Evolutionary conservation across 169 alveolate genomes (phyloP), one percentile per base, ranked within the genome.

Genomic region (Amoebophrya sp.): DNA sequence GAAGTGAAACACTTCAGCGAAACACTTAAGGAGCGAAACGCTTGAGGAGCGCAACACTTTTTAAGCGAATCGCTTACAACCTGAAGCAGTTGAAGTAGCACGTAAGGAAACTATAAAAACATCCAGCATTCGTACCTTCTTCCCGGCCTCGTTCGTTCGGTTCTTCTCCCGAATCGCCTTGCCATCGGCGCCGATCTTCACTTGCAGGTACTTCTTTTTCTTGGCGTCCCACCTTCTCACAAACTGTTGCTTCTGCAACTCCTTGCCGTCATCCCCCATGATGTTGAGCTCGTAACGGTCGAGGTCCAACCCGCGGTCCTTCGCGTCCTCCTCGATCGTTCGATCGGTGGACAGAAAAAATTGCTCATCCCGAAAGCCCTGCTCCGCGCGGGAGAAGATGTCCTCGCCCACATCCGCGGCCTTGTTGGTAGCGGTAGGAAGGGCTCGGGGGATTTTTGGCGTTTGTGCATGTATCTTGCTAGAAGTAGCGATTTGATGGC

Each of bases 221-320:
- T 66, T 66, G 35, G 83, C 83, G 83, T 66, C 83, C 83, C 83
- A 66, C 35, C 83, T 66, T 25, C 83, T 18, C 83, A 66, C 83
- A 25, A 25, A 66, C 83, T 66, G 83, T 25, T 66, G 83, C 18
- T 66, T 66, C 83, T 66, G 83, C 83, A 66, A 25, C 38, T 66
- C 83, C 38, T n/a, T 18, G 12, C 83, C 83, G 83, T 66, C 83
- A n/a, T 66, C 83, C 32, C 83, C 83, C 83, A 66, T 12, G 35
- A 66, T 18, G 83, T 66, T 66, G 39, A 66, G 35, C 83, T 66
- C 83, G 32, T 66, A 66, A 7, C 83, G 12, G 32, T 66, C 83
- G 32, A 66, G 35, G 35, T 66, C 83, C 38, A 66, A n/a, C 12
- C 83, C 83, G 83, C 83, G 83, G 18, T 66, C 83, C 83, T n/a